Evolutionary conservation across 164 flowering plant genomes (phyloP).

Genomic region (Amborella trichopoda): DNA sequence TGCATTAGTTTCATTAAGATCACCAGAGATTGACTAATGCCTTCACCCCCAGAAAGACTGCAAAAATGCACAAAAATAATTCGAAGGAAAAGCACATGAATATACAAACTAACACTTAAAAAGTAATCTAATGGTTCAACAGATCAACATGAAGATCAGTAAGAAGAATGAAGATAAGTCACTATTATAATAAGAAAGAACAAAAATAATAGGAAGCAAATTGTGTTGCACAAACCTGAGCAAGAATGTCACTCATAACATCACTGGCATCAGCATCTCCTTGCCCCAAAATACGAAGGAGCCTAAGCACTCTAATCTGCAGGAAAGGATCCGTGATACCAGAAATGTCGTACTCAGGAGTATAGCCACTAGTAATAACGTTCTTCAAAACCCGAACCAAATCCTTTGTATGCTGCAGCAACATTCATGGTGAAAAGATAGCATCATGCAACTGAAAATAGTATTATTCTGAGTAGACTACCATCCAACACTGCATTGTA

Average conservation of each 20-base stretch:
- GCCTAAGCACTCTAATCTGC: slow-evolving; percentile 78
- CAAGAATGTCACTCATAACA: slow-evolving; percentile 94
- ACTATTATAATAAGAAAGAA: neutral
- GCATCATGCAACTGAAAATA: neutral
- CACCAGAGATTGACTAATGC: no score
- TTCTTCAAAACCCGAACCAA: slow-evolving; percentile 82
- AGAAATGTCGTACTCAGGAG: slow-evolving; percentile 93
- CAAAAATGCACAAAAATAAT: no score
- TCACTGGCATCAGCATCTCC: slow-evolving; percentile 99
- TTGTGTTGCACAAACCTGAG: slow-evolving; percentile 67
- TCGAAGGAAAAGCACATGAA: no score
- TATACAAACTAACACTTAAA: no score
- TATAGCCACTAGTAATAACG: slow-evolving; percentile 82
- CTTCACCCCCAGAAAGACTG: no score
- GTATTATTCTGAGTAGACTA: neutral
- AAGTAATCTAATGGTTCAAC: neutral
- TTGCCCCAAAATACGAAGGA: slow-evolving; percentile 71
- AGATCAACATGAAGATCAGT: neutral
- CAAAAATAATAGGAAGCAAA: neutral
- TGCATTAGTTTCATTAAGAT: no score
- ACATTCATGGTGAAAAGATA: neutral
- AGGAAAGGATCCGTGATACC: slow-evolving; percentile 98
- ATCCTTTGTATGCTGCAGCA: slow-evolving; percentile 48
- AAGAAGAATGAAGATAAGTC: no score
- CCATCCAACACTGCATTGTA: no score